Evolutionary conservation across 768 basidiomycete species (phyloP), one percentile per base, ranked within the genome.

Genomic region (Hygrocybe coccinea): DNA sequence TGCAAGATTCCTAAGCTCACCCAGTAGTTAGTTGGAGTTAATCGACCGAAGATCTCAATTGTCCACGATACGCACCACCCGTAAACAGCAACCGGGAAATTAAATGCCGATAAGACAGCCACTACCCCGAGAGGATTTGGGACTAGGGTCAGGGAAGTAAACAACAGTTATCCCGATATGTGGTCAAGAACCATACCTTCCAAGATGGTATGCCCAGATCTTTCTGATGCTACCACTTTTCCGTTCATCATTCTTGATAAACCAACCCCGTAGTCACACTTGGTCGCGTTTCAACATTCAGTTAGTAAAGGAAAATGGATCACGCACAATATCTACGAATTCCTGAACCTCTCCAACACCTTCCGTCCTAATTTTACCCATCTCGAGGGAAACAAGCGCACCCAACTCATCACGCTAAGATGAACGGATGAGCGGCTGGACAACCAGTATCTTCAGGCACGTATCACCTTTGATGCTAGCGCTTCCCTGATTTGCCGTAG

Each of bases 241-340:
- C 94, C 94, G 59, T 91, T 91, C 89, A 95, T 95, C 84, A 91
- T 93, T 61, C 93, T 80, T 14, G 92, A 95, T 39, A 97, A 74
- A 12, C 94, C 94, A 17, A 91, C 84, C n/a, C 83, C 94, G 70
- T 93, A 95, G 70, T 97, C 94, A 61, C 92, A 95, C 93, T 95
- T 52, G 54, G 35, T 46, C 45, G 19, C 57, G 33, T 35, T 29
- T 41, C 54, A 59, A 51, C 56, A 58, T 60, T 33, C 51, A 22
- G 49, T 9, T 29, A 37, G 10, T 37, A 3, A 5, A 24, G 25
- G 21, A 21, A 48, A 2, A 3, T 38, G 5, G 29, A 12, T 51
- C 49, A 76, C 89, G 66, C 67, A 97, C 91, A 60, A 95, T 91
- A 65, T 97, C 94, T 56, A 97, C 82, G 64, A 95, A 92, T 72